Conservation (phyloP, 2,329 filamentous ascomycete species). For the Colletotrichum phormii region DNA sequence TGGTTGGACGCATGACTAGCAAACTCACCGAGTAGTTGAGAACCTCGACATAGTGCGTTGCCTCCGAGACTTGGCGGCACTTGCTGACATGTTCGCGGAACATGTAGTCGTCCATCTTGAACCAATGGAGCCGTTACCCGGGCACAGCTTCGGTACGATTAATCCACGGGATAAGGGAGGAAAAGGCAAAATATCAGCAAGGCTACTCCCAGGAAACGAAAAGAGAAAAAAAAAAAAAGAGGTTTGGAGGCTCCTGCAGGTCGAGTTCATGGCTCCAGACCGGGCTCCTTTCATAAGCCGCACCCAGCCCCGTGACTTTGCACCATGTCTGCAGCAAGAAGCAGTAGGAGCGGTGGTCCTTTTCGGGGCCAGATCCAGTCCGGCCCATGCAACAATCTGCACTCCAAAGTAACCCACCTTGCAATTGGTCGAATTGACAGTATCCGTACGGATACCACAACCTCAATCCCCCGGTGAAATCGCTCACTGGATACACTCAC, state of each 20-base stretch:
- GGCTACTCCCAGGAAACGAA: slow-evolving; percentile 5
- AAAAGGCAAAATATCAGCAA: slow-evolving; percentile 1
- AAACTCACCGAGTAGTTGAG: slow-evolving; percentile 68
- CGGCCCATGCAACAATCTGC: slow-evolving; percentile 23
- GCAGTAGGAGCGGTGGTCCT: background rate
- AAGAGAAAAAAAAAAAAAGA: slow-evolving; percentile 13
- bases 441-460: background rate
- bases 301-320: slow-evolving; percentile 37
- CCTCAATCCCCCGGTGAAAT: background rate
- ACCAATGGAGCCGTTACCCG: slow-evolving; percentile 9
- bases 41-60: slow-evolving; percentile 67
- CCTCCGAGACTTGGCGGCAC: slow-evolving; percentile 62
- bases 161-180: background rate
- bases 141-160: background rate
- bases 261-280: slow-evolving; percentile 29
- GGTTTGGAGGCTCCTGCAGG: slow-evolving; percentile 32
- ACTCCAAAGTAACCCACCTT: background rate
- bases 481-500: slow-evolving; percentile 15
- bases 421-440: slow-evolving; percentile 15
- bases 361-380: slow-evolving; percentile 24
- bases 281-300: slow-evolving; percentile 35
- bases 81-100: slow-evolving; percentile 61
- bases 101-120: slow-evolving; percentile 69
- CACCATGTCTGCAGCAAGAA: slow-evolving; percentile 16
- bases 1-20: background rate